These are phyloP conservation scores for Bremia lactucae DNA, from an alignment of 352 stramenopile species.

Conservation along the genomic window DNA sequence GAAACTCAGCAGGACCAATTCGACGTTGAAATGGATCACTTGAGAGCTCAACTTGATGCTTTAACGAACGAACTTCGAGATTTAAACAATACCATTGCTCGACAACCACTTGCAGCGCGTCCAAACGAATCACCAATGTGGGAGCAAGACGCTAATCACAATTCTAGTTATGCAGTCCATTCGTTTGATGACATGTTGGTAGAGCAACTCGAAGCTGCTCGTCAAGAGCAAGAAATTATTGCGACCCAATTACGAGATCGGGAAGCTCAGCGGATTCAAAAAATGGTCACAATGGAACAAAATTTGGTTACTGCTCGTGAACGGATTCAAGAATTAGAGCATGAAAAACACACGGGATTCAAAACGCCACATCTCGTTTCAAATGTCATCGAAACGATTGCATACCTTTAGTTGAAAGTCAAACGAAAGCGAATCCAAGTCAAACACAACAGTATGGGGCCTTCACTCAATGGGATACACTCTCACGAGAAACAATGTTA, in stretches of 20 bases:
- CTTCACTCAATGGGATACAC: conserved; percentile 60
- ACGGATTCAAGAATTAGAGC: conserved; percentile 66
- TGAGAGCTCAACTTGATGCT: conserved; percentile 47
- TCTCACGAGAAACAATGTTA: conserved; percentile 65
- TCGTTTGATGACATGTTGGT: conserved; percentile 62
- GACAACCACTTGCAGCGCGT: conserved; percentile 13
- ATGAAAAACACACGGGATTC: conserved; percentile 54
- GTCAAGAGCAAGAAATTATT: conserved; percentile 59
- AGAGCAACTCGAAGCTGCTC: conserved; percentile 57
- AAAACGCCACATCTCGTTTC: conserved; percentile 67
- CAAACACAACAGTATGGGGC: conserved; percentile 68
- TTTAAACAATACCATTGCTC: conserved; percentile 64
- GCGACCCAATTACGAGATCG: conserved; percentile 48
- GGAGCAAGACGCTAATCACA: conserved; percentile 13
- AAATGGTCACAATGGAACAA: conserved; percentile 63
- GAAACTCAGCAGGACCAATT: conserved; percentile 64
- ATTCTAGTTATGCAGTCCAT: neutral
- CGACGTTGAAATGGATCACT: conserved; percentile 54
- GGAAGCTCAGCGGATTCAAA: conserved; percentile 67
- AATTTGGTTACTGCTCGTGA: conserved; percentile 53
- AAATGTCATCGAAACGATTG: conserved; percentile 61
- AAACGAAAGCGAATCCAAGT: conserved; percentile 75
- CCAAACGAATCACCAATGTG: conserved; percentile 21
- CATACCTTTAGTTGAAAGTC: conserved; percentile 74
- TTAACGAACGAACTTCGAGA: conserved; percentile 67